A percentile compares a stretch with the other conserved stretches of the same genome.
Conservation (phyloP, 2,329 filamentous ascomycete species). For the Colletotrichum nymphaeae region DNA sequence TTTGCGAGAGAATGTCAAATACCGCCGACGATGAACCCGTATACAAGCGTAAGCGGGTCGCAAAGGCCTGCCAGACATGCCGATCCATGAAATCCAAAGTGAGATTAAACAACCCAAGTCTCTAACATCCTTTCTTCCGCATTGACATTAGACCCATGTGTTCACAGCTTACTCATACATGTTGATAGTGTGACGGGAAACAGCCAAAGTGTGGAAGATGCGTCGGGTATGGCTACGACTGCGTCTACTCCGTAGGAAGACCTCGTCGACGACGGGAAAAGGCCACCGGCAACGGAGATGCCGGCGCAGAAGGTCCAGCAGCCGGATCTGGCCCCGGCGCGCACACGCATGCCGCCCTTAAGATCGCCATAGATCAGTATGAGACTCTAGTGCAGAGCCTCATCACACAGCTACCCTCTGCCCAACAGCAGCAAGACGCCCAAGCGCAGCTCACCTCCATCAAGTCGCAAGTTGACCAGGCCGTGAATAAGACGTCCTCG, state of each 20-base stretch:
- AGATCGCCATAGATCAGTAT: neutral
- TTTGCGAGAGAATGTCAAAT: neutral
- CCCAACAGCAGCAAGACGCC: neutral
- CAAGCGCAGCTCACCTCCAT: neutral
- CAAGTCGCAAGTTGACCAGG: neutral
- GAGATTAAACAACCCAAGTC: neutral
- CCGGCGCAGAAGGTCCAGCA: too few species aligned
- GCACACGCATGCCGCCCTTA: neutral
- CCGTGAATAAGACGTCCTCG: neutral
- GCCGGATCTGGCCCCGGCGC: too few species aligned
- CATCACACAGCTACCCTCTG: neutral
- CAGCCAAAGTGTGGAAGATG: conserved; percentile 40
- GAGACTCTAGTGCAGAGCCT: neutral
- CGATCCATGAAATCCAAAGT: conserved; percentile 42
- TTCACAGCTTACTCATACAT: neutral
- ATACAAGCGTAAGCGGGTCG: conserved; percentile 37
- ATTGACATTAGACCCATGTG: neutral
- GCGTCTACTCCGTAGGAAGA: conserved; percentile 31
- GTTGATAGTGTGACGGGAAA: conserved; percentile 35
- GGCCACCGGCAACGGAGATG: neutral
- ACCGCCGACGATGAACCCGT: neutral
- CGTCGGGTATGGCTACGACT: conserved; percentile 40
- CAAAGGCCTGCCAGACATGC: conserved; percentile 41
- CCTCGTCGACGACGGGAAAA: neutral
- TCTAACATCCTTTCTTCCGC: neutral